phyloP scores from a whole-genome alignment of 257 asterid species.

The Jasminum sambac region DNA sequence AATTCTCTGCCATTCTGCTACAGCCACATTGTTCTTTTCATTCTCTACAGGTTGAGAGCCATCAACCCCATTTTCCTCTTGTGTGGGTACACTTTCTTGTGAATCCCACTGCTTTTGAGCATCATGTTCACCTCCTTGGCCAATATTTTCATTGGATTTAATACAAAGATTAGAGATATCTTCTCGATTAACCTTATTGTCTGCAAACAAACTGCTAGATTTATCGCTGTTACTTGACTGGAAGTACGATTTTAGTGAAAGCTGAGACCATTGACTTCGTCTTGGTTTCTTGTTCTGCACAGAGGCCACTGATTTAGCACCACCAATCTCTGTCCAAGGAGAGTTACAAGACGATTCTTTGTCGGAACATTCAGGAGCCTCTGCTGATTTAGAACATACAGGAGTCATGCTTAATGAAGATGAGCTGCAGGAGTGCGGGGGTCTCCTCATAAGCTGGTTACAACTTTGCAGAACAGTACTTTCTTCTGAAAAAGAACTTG shows the following conservation, averaged over 20 bases:
- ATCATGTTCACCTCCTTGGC: conserved; percentile 33
- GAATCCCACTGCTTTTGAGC: conserved; percentile 32
- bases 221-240: conserved; percentile 41
- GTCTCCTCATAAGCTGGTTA: conserved; percentile 36
- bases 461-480: conserved; percentile 30
- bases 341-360: conserved; percentile 30
- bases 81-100: conserved; percentile 29
- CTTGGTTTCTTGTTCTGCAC: conserved; percentile 52
- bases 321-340: conserved; percentile 29
- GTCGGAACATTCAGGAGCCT: conserved; percentile 24
- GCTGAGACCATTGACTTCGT: conserved; percentile 69
- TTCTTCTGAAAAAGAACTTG: conserved; percentile 42
- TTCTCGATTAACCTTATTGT: conserved; percentile 37
- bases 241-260: conserved; percentile 81
- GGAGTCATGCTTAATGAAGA: conserved; percentile 30
- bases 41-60: conserved; percentile 41
- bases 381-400: conserved; percentile 30
- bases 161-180: conserved; percentile 34
- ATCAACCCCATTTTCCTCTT: conserved; percentile 30
- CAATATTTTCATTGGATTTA: conserved; percentile 31
- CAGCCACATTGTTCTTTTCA: conserved; percentile 50
- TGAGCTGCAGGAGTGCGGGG: conserved; percentile 30
- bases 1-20: conserved; percentile 94
- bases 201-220: conserved; percentile 31
- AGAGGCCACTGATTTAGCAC: conserved; percentile 33